Evolutionary conservation across 2,329 filamentous ascomycete species (phyloP).

Genomic region (Fusarium brachygibbosum): DNA sequence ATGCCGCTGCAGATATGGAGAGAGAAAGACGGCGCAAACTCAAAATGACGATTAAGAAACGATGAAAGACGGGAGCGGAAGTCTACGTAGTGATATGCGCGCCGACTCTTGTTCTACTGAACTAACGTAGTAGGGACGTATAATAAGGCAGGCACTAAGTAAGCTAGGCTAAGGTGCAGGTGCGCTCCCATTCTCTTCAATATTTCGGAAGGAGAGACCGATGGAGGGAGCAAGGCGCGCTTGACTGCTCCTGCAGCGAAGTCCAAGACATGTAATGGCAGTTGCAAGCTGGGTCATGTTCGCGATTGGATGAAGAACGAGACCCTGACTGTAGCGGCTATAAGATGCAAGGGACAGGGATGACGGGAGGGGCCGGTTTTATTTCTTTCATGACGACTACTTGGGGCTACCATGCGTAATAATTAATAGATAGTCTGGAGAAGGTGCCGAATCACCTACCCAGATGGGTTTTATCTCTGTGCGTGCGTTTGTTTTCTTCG

Average conservation of each 20-base stretch:
- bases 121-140: background rate
- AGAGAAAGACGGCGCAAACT: slow-evolving; percentile 5
- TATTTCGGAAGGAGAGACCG: slow-evolving; percentile 15
- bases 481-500: no score
- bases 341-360: slow-evolving; percentile 41
- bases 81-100: slow-evolving; percentile 1
- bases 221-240: slow-evolving; percentile 23
- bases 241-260: slow-evolving; percentile 19
- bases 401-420: background rate
- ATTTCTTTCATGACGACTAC: slow-evolving; percentile 2
- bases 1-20: slow-evolving; percentile 8
- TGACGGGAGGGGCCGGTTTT: slow-evolving; percentile 13
- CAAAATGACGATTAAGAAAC: slow-evolving; percentile 7
- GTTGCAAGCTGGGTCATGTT: slow-evolving; percentile 17
- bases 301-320: slow-evolving; percentile 36
- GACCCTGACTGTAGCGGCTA: slow-evolving; percentile 26
- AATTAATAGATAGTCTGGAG: background rate
- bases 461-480: background rate
- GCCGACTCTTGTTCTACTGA: background rate
- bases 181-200: background rate
- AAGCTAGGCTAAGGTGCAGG: background rate
- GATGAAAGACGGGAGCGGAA: slow-evolving; percentile 10
- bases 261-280: slow-evolving; percentile 4
- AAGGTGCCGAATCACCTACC: background rate
- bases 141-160: background rate